Evolutionary conservation across 371 early-diverging fungal genomes (phyloP).

Genomic region (Quaeritorhiza haematococci): DNA sequence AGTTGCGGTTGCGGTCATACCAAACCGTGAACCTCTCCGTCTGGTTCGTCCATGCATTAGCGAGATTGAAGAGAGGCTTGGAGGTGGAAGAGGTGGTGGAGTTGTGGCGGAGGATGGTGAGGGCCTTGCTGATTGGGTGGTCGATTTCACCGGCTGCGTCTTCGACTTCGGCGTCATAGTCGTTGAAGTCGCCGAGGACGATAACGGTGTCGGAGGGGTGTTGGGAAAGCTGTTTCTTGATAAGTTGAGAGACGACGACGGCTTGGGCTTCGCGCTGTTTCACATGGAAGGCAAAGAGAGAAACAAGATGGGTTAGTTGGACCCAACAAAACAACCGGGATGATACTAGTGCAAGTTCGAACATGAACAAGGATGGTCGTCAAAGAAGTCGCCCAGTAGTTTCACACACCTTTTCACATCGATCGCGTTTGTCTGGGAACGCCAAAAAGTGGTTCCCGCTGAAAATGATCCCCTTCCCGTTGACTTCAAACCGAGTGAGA

Average conservation of each 20-base stretch:
- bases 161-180: slow-evolving; percentile 9
- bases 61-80: slow-evolving; percentile 9
- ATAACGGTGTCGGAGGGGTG: slow-evolving; percentile 3
- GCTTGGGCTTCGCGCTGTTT: slow-evolving; percentile 15
- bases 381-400: too few species aligned
- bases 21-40: slow-evolving; percentile 10
- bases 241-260: neutral
- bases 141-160: slow-evolving; percentile 14
- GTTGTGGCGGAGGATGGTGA: slow-evolving; percentile 2
- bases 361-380: too few species aligned
- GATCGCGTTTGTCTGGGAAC: slow-evolving; percentile 12
- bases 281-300: too few species aligned
- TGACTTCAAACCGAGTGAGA: slow-evolving; percentile 3
- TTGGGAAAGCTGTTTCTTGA: neutral
- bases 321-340: neutral
- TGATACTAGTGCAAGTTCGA: too few species aligned
- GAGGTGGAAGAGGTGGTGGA: too few species aligned
- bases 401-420: slow-evolving; percentile 11
- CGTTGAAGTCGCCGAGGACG: slow-evolving; percentile 13
- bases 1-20: slow-evolving; percentile 12
- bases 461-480: slow-evolving; percentile 2
- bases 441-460: slow-evolving; percentile 10
- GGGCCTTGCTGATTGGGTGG: slow-evolving; percentile 10
- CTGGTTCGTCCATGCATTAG: slow-evolving; percentile 6
- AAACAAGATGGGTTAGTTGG: too few species aligned